A percentile compares a stretch with the other conserved stretches of the same genome.
These are phyloP conservation scores for Brassica nigra DNA, from an alignment of 345 rosid genomes.

Conservation along the genomic window DNA sequence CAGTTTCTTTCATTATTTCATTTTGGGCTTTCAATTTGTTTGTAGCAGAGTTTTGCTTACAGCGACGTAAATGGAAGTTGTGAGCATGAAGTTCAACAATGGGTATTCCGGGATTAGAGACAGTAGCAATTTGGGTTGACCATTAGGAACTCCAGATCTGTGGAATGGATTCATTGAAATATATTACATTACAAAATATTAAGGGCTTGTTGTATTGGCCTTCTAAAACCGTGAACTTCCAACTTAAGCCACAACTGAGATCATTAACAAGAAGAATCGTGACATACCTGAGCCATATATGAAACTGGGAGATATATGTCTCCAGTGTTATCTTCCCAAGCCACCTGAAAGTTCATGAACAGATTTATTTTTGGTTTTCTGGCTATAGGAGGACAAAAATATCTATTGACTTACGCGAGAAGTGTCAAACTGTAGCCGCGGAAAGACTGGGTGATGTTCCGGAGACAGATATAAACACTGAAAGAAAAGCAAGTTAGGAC, in stretches of 20 bases:
- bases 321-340: slow-evolving; percentile 90
- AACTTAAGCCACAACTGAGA: neutral
- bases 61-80: slow-evolving; percentile 74
- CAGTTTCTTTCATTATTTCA: slow-evolving; percentile 19
- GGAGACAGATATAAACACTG: slow-evolving; percentile 91
- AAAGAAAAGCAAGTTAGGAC: slow-evolving; percentile 26
- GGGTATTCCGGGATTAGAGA: slow-evolving; percentile 90
- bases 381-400: neutral
- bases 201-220: neutral
- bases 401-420: slow-evolving; percentile 69
- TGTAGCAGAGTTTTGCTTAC: slow-evolving; percentile 50
- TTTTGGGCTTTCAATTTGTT: neutral
- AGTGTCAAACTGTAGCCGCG: slow-evolving; percentile 91
- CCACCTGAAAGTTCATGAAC: slow-evolving; percentile 56
- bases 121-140: slow-evolving; percentile 90
- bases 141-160: slow-evolving; percentile 90
- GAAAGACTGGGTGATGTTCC: slow-evolving; percentile 81
- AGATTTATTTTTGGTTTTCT: neutral
- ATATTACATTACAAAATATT: neutral
- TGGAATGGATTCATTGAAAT: slow-evolving; percentile 20
- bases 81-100: slow-evolving; percentile 88
- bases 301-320: slow-evolving; percentile 89
- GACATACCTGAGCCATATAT: slow-evolving; percentile 94
- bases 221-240: slow-evolving; percentile 10
- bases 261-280: slow-evolving; percentile 9